Conservation (phyloP, 345 rosid species). For the Carallia brachiata region DNA sequence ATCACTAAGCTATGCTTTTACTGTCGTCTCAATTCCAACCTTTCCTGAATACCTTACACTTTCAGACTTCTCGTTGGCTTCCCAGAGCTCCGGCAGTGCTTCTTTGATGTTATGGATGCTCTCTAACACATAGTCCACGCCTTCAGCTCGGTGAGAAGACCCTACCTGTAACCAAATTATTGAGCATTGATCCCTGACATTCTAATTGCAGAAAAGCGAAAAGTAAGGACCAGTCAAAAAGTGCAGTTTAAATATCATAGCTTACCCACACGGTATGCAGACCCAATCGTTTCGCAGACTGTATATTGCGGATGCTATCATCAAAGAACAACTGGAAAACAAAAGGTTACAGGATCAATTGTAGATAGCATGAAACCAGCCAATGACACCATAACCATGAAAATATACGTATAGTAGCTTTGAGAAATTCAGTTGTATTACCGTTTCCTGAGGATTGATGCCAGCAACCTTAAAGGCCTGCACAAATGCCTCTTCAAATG, state of each 20-base stretch:
- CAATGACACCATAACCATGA: too few species aligned
- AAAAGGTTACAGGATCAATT: neutral
- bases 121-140: constrained; percentile 67
- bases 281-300: constrained; percentile 14
- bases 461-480: constrained; percentile 57
- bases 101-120: constrained; percentile 83
- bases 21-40: constrained; percentile 65
- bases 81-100: constrained; percentile 78
- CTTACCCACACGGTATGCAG: constrained; percentile 25
- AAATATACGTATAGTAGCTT: too few species aligned
- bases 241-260: neutral
- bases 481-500: constrained; percentile 57
- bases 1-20: constrained; percentile 45
- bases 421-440: constrained; percentile 27
- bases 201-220: neutral
- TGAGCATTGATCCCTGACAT: neutral
- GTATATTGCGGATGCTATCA: constrained; percentile 25
- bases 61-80: constrained; percentile 41
- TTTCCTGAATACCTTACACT: constrained; percentile 43
- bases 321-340: constrained; percentile 25
- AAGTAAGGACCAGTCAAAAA: neutral
- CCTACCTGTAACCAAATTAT: constrained; percentile 49
- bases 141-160: constrained; percentile 53
- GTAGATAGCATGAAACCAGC: neutral
- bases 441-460: constrained; percentile 63